A percentile compares a stretch with the other conserved stretches of the same genome.
These are phyloP conservation scores for Blastocystis sp. DNA, from an alignment of 352 stramenopile species.

Conservation along the genomic window DNA sequence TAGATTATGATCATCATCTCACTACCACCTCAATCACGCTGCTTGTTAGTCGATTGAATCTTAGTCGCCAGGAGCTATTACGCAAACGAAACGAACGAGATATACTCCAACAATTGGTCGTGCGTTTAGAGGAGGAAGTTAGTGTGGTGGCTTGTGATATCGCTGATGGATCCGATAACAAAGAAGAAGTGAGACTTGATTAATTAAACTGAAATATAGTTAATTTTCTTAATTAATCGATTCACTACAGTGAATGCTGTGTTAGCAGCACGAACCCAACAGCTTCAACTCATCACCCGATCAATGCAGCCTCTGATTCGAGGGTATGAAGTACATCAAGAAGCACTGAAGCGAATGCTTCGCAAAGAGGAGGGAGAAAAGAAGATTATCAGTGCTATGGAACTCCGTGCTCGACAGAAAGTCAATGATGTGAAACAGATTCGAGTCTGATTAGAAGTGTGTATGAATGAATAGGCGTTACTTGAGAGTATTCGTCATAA, in stretches of 20 bases:
- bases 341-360: neutral
- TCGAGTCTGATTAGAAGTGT: neutral
- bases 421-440: neutral
- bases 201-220: no score
- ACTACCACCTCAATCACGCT: neutral
- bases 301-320: neutral
- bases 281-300: neutral
- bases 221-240: neutral
- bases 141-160: neutral
- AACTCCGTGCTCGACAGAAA: neutral
- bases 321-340: slow-evolving; percentile 17
- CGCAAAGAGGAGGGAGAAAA: neutral
- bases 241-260: neutral
- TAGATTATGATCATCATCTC: neutral
- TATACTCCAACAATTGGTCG: neutral
- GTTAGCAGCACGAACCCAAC: neutral
- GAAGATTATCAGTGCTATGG: neutral
- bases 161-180: neutral
- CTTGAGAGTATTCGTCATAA: neutral
- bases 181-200: neutral
- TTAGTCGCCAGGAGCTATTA: neutral
- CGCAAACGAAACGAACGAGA: neutral
- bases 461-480: neutral
- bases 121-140: slow-evolving; percentile 10
- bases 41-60: neutral